Percentiles rank a stretch among this genome's conserved stretches.
phyloP scores from a whole-genome alignment of 164 flowering plant species.

The Vitis amurensis region DNA sequence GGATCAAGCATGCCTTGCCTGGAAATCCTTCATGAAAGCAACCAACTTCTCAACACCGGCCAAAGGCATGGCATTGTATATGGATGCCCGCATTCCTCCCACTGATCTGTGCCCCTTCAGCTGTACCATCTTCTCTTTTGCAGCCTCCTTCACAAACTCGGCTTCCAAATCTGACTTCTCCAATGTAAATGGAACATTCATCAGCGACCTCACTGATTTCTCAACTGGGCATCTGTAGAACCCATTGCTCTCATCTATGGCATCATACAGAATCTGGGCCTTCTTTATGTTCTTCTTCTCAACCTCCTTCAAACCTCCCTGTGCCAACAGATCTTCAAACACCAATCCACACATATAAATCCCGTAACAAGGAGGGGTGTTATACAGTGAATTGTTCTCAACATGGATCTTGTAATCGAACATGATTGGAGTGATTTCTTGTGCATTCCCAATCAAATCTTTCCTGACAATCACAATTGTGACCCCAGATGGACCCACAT shows the following conservation, averaged over 20 bases:
- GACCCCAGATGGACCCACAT: constrained; percentile 93
- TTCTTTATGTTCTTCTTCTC: constrained; percentile 87
- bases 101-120: constrained; percentile 98
- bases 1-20: constrained; percentile 66
- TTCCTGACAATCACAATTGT: constrained; percentile 77
- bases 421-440: constrained; percentile 81
- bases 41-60: constrained; percentile 96
- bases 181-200: constrained; percentile 96
- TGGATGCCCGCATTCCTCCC: constrained; percentile 97
- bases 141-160: constrained; percentile 87
- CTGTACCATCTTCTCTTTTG: constrained; percentile 87
- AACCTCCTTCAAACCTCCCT: constrained; percentile 81
- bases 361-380: constrained; percentile 65
- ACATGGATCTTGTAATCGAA: constrained; percentile 94
- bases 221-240: constrained; percentile 91
- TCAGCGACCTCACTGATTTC: constrained; percentile 86
- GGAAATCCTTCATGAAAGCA: constrained; percentile 95
- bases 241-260: constrained; percentile 83
- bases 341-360: constrained; percentile 48
- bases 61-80: constrained; percentile 94
- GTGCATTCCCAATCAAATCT: constrained; percentile 82
- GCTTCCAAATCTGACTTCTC: constrained; percentile 84
- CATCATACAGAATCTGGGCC: constrained; percentile 65
- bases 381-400: constrained; percentile 84
- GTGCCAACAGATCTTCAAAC: constrained; percentile 46